Evolutionary conservation across 495 filamentous ascomycete genomes (phyloP).

Genomic region (Lasiosphaeria miniovina): DNA sequence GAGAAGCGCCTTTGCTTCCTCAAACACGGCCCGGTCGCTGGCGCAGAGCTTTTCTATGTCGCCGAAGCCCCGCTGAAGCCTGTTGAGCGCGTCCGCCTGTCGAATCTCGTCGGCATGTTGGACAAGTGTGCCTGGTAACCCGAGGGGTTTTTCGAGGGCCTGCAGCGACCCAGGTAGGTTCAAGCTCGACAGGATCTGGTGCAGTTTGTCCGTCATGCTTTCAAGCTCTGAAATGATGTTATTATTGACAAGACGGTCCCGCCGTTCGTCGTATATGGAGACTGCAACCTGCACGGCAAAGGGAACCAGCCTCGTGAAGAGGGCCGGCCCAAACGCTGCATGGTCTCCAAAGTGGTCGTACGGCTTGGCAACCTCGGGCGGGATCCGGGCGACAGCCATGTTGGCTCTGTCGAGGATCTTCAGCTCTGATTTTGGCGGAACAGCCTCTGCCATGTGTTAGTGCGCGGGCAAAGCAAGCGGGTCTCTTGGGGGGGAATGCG

Average conservation of each 20-base stretch:
- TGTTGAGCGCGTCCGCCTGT: constrained; percentile 81
- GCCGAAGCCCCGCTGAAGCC: constrained; percentile 70
- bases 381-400: constrained; percentile 80
- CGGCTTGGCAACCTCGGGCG: constrained; percentile 79
- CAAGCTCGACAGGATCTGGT: constrained; percentile 76
- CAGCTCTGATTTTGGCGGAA: constrained; percentile 86
- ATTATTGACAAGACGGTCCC: constrained; percentile 83
- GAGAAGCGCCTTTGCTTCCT: constrained; percentile 76
- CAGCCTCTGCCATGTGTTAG: constrained; percentile 49
- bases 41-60: constrained; percentile 83
- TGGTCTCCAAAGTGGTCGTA: constrained; percentile 75
- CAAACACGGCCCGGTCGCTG: constrained; percentile 69
- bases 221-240: constrained; percentile 83
- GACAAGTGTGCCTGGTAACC: constrained; percentile 77
- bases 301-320: constrained; percentile 90
- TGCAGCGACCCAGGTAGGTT: constrained; percentile 93
- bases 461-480: neutral
- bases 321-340: constrained; percentile 71
- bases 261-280: constrained; percentile 89
- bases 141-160: constrained; percentile 90
- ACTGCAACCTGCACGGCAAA: constrained; percentile 94
- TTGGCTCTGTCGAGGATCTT: constrained; percentile 79
- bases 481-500: neutral
- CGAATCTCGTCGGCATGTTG: constrained; percentile 93
- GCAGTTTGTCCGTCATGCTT: constrained; percentile 70